These are phyloP conservation scores for Balansia obtecta DNA, from an alignment of 2,329 filamentous ascomycete genomes.

Conservation along the genomic window DNA sequence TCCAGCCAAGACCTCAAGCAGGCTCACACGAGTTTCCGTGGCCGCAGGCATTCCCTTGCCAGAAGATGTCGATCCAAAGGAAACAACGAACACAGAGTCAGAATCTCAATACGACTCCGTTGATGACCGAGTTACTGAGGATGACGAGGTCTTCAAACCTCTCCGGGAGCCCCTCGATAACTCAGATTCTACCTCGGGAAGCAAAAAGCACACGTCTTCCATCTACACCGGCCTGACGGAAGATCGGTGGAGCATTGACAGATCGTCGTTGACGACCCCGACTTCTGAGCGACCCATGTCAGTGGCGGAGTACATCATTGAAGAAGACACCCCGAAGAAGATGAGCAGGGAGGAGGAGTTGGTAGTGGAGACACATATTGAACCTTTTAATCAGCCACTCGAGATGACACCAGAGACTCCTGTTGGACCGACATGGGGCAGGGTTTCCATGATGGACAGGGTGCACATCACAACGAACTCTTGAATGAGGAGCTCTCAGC, in stretches of 20 bases:
- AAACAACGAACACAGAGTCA: background rate
- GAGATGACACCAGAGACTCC: background rate
- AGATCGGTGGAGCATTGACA: conserved; percentile 24
- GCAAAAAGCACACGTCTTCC: conserved; percentile 25
- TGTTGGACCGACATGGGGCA: background rate
- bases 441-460: background rate
- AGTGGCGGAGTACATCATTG: conserved; percentile 17
- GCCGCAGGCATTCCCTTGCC: background rate
- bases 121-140: conserved; percentile 1
- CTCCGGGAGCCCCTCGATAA: conserved; percentile 10
- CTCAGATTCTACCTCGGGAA: conserved; percentile 16
- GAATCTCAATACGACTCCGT: background rate
- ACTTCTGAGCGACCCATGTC: conserved; percentile 25
- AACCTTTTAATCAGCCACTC: background rate
- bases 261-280: conserved; percentile 25
- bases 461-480: background rate
- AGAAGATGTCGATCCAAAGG: conserved; percentile 2
- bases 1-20: background rate
- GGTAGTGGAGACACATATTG: background rate
- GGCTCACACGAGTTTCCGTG: background rate
- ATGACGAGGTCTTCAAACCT: conserved; percentile 1
- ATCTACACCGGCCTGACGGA: conserved; percentile 25
- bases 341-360: conserved; percentile 11
- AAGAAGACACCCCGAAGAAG: conserved; percentile 21
- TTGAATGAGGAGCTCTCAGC: background rate